Evolutionary conservation across 371 early-diverging fungal genomes (phyloP), one percentile per base, ranked within the genome.

Genomic region (Quaeritorhiza haematococci): DNA sequence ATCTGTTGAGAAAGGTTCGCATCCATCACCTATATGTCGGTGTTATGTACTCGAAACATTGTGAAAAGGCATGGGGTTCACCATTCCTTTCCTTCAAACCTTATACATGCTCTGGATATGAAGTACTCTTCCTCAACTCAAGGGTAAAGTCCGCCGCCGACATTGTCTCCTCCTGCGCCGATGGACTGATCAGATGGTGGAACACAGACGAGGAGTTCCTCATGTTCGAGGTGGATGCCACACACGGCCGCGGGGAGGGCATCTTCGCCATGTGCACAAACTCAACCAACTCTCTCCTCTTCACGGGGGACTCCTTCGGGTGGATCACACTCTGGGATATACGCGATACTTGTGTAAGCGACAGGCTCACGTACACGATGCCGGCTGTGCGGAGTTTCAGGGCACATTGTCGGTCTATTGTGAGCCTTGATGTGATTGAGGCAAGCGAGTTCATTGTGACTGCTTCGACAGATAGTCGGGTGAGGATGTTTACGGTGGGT

Each of bases 141-240:
- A 59, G 75, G 0, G 27, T 49, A 19, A 28, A 41, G 28, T 13
- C n/a, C 13, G 71, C 66, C 4, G 76, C 71, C 26, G 24, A 55
- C 32, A 58, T 78, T 3, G 33, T 73, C 3, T 60, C 73, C 0
- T 59, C 68, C 23, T 74, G 79, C 3, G 55, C 67, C 8, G 79
- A 78, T 49, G 79, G 79, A 29, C 42, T 68, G 8, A 44, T 78
- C 19, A 72, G 79, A 15, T 75, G 64, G 61, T 78, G 79, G 79
- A 59, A 71, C 33, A 53, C 68, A 0, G 15, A 21, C n/a, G 34
- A 51, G 19, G 61, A 59, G 10, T 34, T 55, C 26, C 58, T 73
- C 1, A 38, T 67, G 10, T 63, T 58, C 53, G 66, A 67, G 45
- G 53, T 66, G 38, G 69, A 74, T 26, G 69, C 53, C 3, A 44